Conservation (phyloP, 2,329 filamentous ascomycete species). For the Fusarium guadeloupense region DNA sequence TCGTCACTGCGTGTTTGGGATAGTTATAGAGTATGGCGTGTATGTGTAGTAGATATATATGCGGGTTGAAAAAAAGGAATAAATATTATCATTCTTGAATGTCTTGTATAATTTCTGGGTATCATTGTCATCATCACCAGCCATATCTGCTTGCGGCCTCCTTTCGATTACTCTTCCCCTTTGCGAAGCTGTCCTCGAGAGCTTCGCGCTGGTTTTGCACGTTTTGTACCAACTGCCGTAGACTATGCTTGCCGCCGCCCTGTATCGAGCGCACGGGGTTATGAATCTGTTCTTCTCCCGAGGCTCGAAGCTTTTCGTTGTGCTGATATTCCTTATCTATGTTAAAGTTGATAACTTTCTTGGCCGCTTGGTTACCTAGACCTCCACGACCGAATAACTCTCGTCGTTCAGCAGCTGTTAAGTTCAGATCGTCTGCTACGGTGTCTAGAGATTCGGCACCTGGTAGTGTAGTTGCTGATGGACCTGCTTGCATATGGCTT, state of each 20-base stretch:
- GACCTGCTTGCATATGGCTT: slow-evolving; percentile 45
- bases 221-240: slow-evolving; percentile 86
- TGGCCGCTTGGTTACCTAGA: slow-evolving; percentile 47
- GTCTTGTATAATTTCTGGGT: slow-evolving; percentile 29
- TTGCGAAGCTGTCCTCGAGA: slow-evolving; percentile 89
- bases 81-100: slow-evolving; percentile 16
- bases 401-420: slow-evolving; percentile 78
- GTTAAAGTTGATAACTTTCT: slow-evolving; percentile 86
- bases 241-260: slow-evolving; percentile 79
- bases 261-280: slow-evolving; percentile 88
- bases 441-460: slow-evolving; percentile 68
- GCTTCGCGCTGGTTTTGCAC: slow-evolving; percentile 85
- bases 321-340: slow-evolving; percentile 86
- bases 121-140: slow-evolving; percentile 62
- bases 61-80: slow-evolving; percentile 1
- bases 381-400: slow-evolving; percentile 83
- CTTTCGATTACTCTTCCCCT: slow-evolving; percentile 79
- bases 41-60: slow-evolving; percentile 1
- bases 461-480: slow-evolving; percentile 43
- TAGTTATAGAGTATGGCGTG: slow-evolving; percentile 21
- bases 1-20: slow-evolving; percentile 12
- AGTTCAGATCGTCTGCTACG: slow-evolving; percentile 80
- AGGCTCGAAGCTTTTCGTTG: slow-evolving; percentile 79
- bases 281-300: slow-evolving; percentile 76
- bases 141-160: slow-evolving; percentile 87